Percentiles rank a stretch among this genome's conserved stretches.
Evolutionary conservation across 768 basidiomycete species (phyloP).

Genomic region (Lepiota venenata): DNA sequence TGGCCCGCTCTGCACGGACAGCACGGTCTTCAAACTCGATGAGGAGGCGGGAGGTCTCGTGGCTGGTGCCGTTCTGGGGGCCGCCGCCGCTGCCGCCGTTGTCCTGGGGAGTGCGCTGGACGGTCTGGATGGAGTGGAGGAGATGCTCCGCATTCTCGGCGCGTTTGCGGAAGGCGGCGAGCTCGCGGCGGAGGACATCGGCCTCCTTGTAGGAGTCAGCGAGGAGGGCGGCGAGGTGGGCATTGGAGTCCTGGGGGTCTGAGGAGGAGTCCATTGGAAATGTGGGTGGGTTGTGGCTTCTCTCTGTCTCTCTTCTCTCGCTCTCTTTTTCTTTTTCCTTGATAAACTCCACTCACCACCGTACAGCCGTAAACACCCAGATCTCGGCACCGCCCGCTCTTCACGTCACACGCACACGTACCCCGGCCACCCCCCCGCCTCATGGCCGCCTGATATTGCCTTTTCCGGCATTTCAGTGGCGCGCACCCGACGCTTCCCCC

Average conservation of each 20-base stretch:
- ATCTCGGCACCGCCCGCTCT: slow-evolving; percentile 10
- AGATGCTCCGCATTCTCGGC: slow-evolving; percentile 54
- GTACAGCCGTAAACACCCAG: neutral
- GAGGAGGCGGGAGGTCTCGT: slow-evolving; percentile 26
- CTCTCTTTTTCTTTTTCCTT: neutral
- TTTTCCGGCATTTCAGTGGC: neutral
- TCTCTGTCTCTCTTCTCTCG: too few species aligned
- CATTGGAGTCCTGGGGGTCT: slow-evolving; percentile 18
- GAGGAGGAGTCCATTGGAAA: too few species aligned
- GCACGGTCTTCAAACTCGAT: slow-evolving; percentile 47
- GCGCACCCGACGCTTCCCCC: neutral
- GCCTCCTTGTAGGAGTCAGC: slow-evolving; percentile 48
- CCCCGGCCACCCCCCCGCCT: neutral
- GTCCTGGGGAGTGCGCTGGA: slow-evolving; percentile 15
- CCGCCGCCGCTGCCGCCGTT: too few species aligned
- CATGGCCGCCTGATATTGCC: slow-evolving; percentile 4
- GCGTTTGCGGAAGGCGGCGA: slow-evolving; percentile 35
- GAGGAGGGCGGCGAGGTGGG: slow-evolving; percentile 58
- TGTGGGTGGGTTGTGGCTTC: too few species aligned
- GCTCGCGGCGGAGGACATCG: slow-evolving; percentile 49
- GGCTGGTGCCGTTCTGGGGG: slow-evolving; percentile 10
- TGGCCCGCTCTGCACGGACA: slow-evolving; percentile 44
- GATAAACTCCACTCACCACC: neutral
- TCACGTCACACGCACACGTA: too few species aligned
- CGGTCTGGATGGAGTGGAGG: neutral